Evolutionary conservation across 2,329 filamentous ascomycete genomes (phyloP), one percentile per base, ranked within the genome.

Genomic region (Zymoseptoria brevis): DNA sequence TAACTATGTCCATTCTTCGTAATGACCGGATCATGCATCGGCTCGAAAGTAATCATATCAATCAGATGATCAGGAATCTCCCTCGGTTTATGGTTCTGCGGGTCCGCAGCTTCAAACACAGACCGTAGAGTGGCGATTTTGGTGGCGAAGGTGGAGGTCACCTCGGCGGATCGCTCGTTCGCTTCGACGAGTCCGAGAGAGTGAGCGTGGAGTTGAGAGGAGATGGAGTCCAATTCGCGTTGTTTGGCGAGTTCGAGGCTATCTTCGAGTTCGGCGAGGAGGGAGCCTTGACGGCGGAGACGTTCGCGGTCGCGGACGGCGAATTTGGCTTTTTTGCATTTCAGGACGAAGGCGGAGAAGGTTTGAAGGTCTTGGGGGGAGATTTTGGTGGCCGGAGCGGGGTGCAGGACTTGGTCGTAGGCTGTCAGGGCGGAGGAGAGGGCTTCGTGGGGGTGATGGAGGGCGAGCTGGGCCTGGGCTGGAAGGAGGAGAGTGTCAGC

Each of bases 1-100:
- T 96, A 99, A 1, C 88, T 94, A 64, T 92, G 89, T 11, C 94
- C 94, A 1, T 88, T 92, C 69, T 88, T 91, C 1, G 89, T 93
- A 1, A 80, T 75, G 0, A 80, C 86, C 79, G 74, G 66, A 61
- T 67, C 64, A 49, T 70, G 68, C 66, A 72, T 72, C 6, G 69
- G 70, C 57, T 70, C 71, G 49, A 71, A 73, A 5, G 68, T 72
- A 21, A 73, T 71, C 60, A 88, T 87, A 70, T 93, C 89, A 50
- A 93, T 81, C 1, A 84, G 79, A 80, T 88, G 90, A 62, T 91
- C 88, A 0, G 89, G 89, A 0, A 90, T 85, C 66, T 84, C 81
- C 24, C 83, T 76, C 61, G 74, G 64, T 49, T 69, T 66, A 53
- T 79, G 72, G 55, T 79, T 72, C 29, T 72, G 66, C 1, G 78